Evolutionary conservation across 2,329 filamentous ascomycete genomes (phyloP), one percentile per base, ranked within the genome.

Genomic region (Aspergillus candidus): DNA sequence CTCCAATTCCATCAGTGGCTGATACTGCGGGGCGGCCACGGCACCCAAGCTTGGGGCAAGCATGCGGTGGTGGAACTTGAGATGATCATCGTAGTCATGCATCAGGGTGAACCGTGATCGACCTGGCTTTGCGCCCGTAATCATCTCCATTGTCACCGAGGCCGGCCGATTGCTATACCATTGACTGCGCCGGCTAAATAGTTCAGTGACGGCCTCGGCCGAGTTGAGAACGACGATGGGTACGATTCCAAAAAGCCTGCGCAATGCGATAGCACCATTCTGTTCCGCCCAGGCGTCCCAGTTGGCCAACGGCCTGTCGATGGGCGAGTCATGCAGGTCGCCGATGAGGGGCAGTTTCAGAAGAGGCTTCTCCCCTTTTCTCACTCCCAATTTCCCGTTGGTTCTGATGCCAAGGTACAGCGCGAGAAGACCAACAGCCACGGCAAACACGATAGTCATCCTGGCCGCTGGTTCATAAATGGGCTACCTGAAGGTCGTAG

Each of bases 31-130:
- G 27, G 76, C 55, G 0, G 72, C 70, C 33, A 65, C 67, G 1
- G 71, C 69, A 2, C 72, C 75, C 14, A 77, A 64, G n/a, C 73
- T 72, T 35, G 72, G 69, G 42, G 72, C 66, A 3, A 72, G 59
- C 7, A 74, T 61, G 38, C 67, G 71, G 32, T 74, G 63, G 32
- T 74, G 61, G 7, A 71, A 54, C 36, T 65, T 70, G 65, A 73
- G 76, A 15, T 68, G 65, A 42, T 76, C 74, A 37, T 74, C 73
- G 54, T 77, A 73, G 4, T 72, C 72, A 51, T 76, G 72, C 32
- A 76, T 73, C 27, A 77, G 57, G 12, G 55, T 58, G 33, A 58
- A 58, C 11, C 48, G 47, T 1, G 54, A 59, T 27, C 43, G 41
- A 2, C 56, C 56, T 3, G 46, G 51, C 10, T 43, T 14, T 10